These are phyloP conservation scores for Fusarium pininemorale DNA, from an alignment of 2,329 filamentous ascomycete genomes.

Conservation along the genomic window DNA sequence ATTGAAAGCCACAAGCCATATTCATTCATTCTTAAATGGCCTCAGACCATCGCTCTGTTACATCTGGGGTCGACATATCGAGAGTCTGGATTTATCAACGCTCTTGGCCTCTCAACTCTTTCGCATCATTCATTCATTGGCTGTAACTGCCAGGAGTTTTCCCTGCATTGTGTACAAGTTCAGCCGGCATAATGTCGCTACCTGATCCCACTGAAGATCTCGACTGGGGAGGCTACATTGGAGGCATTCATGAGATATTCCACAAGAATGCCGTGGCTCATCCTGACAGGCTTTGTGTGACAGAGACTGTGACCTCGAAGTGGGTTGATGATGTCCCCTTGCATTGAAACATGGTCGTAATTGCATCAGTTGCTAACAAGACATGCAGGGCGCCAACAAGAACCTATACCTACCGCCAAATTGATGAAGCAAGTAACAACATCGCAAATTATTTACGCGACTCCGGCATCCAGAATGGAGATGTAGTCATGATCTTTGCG, in stretches of 20 bases:
- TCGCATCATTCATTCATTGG: neutral
- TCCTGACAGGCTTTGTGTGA: neutral
- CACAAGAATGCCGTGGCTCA: neutral
- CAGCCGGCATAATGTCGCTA: neutral
- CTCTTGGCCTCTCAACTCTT: neutral
- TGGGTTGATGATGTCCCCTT: neutral
- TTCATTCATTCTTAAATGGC: neutral
- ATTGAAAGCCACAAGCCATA: neutral
- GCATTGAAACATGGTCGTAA: neutral
- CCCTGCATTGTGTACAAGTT: neutral
- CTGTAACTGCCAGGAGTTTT: neutral
- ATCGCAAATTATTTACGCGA: neutral
- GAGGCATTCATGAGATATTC: constrained; percentile 2
- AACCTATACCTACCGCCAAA: neutral
- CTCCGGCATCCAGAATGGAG: neutral
- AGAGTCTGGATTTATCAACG: neutral
- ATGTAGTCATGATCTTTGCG: neutral
- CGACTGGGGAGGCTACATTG: neutral
- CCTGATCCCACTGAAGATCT: neutral
- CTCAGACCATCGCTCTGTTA: neutral
- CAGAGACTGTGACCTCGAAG: neutral
- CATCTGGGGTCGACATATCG: neutral
- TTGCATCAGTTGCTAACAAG: neutral
- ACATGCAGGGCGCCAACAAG: neutral
- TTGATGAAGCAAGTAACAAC: neutral